Evolutionary conservation across 1,284 basidiomycete species (phyloP).

Genomic region (Amylostereum chailletii): DNA sequence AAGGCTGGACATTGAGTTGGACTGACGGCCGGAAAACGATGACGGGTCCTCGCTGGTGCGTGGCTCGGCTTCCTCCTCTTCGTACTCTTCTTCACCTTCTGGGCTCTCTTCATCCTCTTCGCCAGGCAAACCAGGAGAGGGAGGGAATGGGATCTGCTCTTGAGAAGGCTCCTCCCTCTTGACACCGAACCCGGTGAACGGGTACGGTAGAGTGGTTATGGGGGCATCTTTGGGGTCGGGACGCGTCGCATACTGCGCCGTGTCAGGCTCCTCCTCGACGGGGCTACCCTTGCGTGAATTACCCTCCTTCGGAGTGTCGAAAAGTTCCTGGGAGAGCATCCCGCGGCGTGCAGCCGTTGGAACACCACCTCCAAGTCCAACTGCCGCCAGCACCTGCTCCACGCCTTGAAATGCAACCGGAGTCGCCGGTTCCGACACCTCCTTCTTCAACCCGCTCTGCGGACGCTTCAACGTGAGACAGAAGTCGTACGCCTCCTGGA

Average conservation of each 20-base stretch:
- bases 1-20: slow-evolving; percentile 71
- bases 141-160: slow-evolving; percentile 65
- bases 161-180: slow-evolving; percentile 39
- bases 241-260: slow-evolving; percentile 25
- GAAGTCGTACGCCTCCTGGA: slow-evolving; percentile 75
- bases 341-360: slow-evolving; percentile 39
- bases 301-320: slow-evolving; percentile 39
- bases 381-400: slow-evolving; percentile 61
- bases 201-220: slow-evolving; percentile 41
- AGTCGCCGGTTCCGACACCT: slow-evolving; percentile 20
- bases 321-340: slow-evolving; percentile 52
- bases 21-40: slow-evolving; percentile 42
- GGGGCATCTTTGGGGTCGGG: slow-evolving; percentile 22
- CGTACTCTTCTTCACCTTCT: slow-evolving; percentile 17
- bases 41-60: slow-evolving; percentile 39
- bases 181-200: slow-evolving; percentile 47
- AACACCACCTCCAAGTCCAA: slow-evolving; percentile 41
- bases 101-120: slow-evolving; percentile 20
- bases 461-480: slow-evolving; percentile 49
- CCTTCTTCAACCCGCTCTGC: slow-evolving; percentile 26
- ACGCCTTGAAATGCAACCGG: slow-evolving; percentile 41
- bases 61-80: slow-evolving; percentile 24
- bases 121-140: slow-evolving; percentile 37
- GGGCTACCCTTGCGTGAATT: slow-evolving; percentile 9
- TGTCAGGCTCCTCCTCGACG: slow-evolving; percentile 9